Conservation (phyloP, 1,139 yeast species). For the Insectozyma bohioensis region DNA sequence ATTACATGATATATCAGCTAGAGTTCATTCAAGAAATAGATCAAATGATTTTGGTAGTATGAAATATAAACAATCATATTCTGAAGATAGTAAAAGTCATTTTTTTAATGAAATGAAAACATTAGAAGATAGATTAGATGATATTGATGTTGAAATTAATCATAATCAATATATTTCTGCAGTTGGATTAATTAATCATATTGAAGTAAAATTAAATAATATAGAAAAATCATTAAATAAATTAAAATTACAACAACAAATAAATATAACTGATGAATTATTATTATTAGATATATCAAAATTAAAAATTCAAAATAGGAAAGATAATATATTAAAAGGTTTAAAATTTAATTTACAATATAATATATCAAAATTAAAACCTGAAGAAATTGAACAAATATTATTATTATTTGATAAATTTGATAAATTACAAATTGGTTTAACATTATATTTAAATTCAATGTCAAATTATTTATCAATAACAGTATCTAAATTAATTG, state of each 20-base stretch:
- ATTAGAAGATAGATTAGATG: conserved; percentile 64
- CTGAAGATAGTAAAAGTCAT: conserved; percentile 24
- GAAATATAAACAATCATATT: conserved; percentile 13
- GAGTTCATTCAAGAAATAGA: conserved; percentile 56
- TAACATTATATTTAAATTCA: conserved; percentile 36
- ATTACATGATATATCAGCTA: conserved; percentile 53
- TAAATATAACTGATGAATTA: conserved; percentile 28
- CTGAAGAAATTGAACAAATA: conserved; percentile 33
- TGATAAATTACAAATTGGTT: conserved; percentile 39
- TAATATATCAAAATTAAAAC: conserved; percentile 31
- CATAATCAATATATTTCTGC: conserved; percentile 59
- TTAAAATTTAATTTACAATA: conserved; percentile 40
- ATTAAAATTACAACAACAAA: too few species aligned
- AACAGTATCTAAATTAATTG: conserved; percentile 37
- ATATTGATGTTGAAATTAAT: conserved; percentile 64
- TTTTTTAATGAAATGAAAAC: conserved; percentile 47
- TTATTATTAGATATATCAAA: conserved; percentile 44
- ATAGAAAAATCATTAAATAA: conserved; percentile 20
- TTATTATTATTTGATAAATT: conserved; percentile 38
- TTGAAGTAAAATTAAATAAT: conserved; percentile 33
- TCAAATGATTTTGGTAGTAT: conserved; percentile 43
- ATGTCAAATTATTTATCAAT: conserved; percentile 33
- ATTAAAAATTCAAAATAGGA: conserved; percentile 38
- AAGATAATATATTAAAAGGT: conserved; percentile 37
- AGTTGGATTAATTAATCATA: conserved; percentile 49